Evolutionary conservation across 148 eudicot species (phyloP).

Genomic region (Chenopodium berlandieri): DNA sequence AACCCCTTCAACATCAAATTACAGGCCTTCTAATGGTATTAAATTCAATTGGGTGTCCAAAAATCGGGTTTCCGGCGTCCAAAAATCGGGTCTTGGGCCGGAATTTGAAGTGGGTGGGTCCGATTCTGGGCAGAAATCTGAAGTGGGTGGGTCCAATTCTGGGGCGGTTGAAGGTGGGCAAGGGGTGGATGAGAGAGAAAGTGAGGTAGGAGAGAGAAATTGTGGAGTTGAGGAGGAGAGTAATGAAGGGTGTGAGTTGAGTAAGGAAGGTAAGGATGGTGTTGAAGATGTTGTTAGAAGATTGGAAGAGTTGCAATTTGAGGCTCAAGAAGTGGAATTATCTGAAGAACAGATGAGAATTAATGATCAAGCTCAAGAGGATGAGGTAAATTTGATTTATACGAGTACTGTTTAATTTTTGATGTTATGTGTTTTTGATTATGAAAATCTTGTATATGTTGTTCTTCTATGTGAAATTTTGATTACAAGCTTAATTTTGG

Average conservation of each 20-base stretch:
- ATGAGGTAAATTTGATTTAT: conserved; percentile 57
- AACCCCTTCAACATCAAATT: conserved; percentile 3
- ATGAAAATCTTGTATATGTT: background rate
- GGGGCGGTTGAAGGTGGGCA: conserved; percentile 18
- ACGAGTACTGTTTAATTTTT: background rate
- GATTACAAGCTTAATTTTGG: background rate
- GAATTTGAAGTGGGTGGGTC: conserved; percentile 32
- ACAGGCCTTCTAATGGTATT: conserved; percentile 15
- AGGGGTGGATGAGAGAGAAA: conserved; percentile 28
- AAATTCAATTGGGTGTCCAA: conserved; percentile 27
- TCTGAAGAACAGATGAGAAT: conserved; percentile 50
- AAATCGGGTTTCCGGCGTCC: conserved; percentile 28
- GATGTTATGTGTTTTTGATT: background rate
- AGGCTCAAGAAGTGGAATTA: conserved; percentile 49
- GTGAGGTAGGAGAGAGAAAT: conserved; percentile 10
- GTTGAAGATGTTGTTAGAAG: conserved; percentile 43
- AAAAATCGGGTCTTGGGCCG: conserved; percentile 16
- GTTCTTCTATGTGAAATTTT: background rate
- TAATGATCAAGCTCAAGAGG: conserved; percentile 87
- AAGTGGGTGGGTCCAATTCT: conserved; percentile 31
- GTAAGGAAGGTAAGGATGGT: conserved; percentile 12
- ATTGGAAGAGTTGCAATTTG: conserved; percentile 48
- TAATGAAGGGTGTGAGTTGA: conserved; percentile 13
- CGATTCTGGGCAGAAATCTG: conserved; percentile 17
- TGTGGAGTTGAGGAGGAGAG: conserved; percentile 3